These are phyloP conservation scores for Brassica juncea DNA, from an alignment of 345 rosid species.

Conservation along the genomic window DNA sequence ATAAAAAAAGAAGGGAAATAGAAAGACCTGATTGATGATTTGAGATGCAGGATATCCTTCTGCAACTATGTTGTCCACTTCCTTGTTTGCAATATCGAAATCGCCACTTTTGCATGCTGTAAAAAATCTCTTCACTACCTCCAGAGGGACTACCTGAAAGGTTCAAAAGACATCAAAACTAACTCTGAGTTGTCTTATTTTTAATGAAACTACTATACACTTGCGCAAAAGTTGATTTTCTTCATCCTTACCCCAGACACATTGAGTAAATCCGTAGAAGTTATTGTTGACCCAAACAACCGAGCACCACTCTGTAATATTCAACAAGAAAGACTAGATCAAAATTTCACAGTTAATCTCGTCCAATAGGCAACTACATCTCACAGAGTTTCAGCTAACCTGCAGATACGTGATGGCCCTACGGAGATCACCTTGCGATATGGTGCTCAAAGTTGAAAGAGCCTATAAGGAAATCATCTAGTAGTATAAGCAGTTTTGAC, in stretches of 20 bases:
- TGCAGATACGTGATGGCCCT: slow-evolving; percentile 95
- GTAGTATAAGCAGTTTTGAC: slow-evolving; percentile 5
- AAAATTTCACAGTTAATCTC: background rate
- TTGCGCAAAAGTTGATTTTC: background rate
- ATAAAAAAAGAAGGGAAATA: slow-evolving; percentile 4
- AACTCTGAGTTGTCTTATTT: slow-evolving; percentile 6
- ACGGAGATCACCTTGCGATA: slow-evolving; percentile 97
- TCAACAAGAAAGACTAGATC: slow-evolving; percentile 8
- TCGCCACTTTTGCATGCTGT: slow-evolving; percentile 78
- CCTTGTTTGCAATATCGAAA: slow-evolving; percentile 86
- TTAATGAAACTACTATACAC: slow-evolving; percentile 1
- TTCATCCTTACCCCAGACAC: slow-evolving; percentile 84
- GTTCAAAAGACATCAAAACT: slow-evolving; percentile 1
- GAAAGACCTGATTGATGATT: slow-evolving; percentile 71
- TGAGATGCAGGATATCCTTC: slow-evolving; percentile 95
- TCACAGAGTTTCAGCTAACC: slow-evolving; percentile 44
- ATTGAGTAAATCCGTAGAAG: slow-evolving; percentile 67
- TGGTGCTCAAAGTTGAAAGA: slow-evolving; percentile 78
- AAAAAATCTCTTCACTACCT: slow-evolving; percentile 62
- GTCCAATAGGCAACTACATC: background rate
- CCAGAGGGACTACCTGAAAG: slow-evolving; percentile 70
- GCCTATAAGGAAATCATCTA: slow-evolving; percentile 50
- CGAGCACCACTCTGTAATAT: slow-evolving; percentile 91
- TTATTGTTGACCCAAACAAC: slow-evolving; percentile 83
- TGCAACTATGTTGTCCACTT: slow-evolving; percentile 72